Base-by-base conservation (phyloP, 208 protist species). In the Vickermania ingenoplastis region DNA sequence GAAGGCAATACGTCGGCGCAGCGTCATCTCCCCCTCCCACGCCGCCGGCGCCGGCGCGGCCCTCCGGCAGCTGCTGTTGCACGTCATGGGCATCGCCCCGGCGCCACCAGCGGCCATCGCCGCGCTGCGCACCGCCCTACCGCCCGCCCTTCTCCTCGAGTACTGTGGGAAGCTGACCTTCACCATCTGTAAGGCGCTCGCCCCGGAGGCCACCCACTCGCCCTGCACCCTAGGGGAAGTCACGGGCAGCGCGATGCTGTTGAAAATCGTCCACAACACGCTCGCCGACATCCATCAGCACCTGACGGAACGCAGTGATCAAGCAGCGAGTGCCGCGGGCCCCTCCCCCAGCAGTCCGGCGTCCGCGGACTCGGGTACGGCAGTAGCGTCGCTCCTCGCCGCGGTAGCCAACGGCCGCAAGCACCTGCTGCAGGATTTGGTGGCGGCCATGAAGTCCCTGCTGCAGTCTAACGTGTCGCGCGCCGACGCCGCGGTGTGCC, bases 1-100 rank as follows among this genome's bases (percentile, higher is more conserved):
- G 14, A 52, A 60, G 0, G 61, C 61, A 17, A 51, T 89, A 25
- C 53, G 76, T 25, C 31, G 58, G 53, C 75, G 82, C 3, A 69
- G 75, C 4, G 66, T 67, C 0, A 57, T 81, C 24, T 89, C 82
- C 22, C 69, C 76, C 14, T 69, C 80, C 22, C 78, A 89, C 51
- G 82, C 70, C 41, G 67, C 75, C 29, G 41, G 71, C 29, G 67
- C 78, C 54, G 75, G 69, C 13, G 71, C 71, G 1, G 74, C 60
- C 2, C 53, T 86, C 21, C 48, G 51, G 3, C 71, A 79, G 17
- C 67, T 81, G 26, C 26, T 89, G 4, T 59, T 65, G n/a, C 61
- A 29, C 2, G 51, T 75, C n/a, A 1, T 21, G 1, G 49, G 69
- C n/a, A 53, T 73, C 14, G 54, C 69, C 11, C 13, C 2, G 23